phyloP scores from a whole-genome alignment of 2,329 filamentous ascomycete species.

The Trichoderma sp. region DNA sequence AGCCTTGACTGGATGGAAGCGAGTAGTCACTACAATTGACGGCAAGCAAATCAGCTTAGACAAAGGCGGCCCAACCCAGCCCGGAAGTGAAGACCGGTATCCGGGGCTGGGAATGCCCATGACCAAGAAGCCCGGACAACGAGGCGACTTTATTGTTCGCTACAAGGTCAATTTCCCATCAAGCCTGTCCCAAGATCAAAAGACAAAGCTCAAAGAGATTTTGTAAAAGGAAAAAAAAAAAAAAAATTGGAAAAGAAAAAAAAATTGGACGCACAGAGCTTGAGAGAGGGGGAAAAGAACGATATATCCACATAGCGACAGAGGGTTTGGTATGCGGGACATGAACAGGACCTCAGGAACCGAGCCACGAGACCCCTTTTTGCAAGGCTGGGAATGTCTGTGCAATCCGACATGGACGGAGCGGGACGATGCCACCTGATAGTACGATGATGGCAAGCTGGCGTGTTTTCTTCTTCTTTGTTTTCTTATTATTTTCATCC shows the following conservation, averaged over 20 bases:
- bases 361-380: constrained; percentile 12
- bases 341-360: constrained; percentile 23
- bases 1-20: constrained; percentile 88
- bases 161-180: constrained; percentile 94
- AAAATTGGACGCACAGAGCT: background rate
- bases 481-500: background rate
- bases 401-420: background rate
- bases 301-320: constrained; percentile 8
- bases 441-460: background rate
- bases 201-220: constrained; percentile 77
- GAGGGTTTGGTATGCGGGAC: constrained; percentile 26
- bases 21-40: constrained; percentile 91
- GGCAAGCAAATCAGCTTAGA: constrained; percentile 79
- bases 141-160: constrained; percentile 85
- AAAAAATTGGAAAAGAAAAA: background rate
- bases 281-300: background rate
- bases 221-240: constrained; percentile 48
- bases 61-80: constrained; percentile 81
- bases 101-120: constrained; percentile 92
- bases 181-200: constrained; percentile 74
- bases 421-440: background rate
- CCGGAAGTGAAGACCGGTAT: constrained; percentile 77
- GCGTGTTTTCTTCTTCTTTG: background rate
- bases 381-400: constrained; percentile 9
- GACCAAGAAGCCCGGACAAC: constrained; percentile 80